Percentiles rank a stretch among this genome's conserved stretches.
These are phyloP conservation scores for Suhomyces kunorum DNA, from an alignment of 1,139 yeast species.

Conservation along the genomic window DNA sequence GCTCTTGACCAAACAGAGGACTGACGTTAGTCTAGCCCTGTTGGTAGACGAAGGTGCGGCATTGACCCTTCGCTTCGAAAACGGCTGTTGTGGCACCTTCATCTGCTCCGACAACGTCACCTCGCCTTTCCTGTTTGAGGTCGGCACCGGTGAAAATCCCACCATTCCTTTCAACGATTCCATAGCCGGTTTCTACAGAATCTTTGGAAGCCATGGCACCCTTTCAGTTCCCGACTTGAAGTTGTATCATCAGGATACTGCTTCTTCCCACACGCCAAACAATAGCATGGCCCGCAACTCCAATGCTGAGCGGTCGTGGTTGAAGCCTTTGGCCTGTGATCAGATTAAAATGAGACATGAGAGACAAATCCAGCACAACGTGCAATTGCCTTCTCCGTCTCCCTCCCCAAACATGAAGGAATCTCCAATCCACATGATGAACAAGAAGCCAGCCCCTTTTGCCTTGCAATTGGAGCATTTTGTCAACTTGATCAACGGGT, in stretches of 20 bases:
- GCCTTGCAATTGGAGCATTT: constrained; percentile 44
- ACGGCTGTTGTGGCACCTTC: constrained; percentile 45
- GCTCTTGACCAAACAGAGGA: constrained; percentile 33
- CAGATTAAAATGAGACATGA: constrained; percentile 25
- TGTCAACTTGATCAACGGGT: constrained; percentile 36
- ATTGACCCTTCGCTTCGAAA: constrained; percentile 38
- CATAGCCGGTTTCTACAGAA: constrained; percentile 39
- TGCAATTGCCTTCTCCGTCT: constrained; percentile 25
- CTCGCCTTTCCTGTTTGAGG: constrained; percentile 45
- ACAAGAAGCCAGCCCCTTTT: constrained; percentile 35
- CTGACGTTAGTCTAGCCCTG: constrained; percentile 16
- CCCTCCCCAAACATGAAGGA: constrained; percentile 29
- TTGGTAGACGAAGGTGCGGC: constrained; percentile 49
- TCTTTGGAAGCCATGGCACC: constrained; percentile 45
- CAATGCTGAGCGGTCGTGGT: constrained; percentile 30
- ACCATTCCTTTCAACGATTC: constrained; percentile 36
- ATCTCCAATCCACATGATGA: constrained; percentile 21
- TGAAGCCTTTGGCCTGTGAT: constrained; percentile 32
- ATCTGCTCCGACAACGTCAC: constrained; percentile 45
- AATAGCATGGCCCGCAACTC: constrained; percentile 17
- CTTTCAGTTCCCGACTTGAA: constrained; percentile 45
- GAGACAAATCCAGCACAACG: constrained; percentile 6
- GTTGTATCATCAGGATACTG: constrained; percentile 32
- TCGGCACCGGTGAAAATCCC: constrained; percentile 48
- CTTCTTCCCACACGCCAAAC: constrained; percentile 11